Evolutionary conservation across 2,329 filamentous ascomycete genomes (phyloP), one percentile per base, ranked within the genome.

Genomic region (Hymenoscyphus fraxineus): DNA sequence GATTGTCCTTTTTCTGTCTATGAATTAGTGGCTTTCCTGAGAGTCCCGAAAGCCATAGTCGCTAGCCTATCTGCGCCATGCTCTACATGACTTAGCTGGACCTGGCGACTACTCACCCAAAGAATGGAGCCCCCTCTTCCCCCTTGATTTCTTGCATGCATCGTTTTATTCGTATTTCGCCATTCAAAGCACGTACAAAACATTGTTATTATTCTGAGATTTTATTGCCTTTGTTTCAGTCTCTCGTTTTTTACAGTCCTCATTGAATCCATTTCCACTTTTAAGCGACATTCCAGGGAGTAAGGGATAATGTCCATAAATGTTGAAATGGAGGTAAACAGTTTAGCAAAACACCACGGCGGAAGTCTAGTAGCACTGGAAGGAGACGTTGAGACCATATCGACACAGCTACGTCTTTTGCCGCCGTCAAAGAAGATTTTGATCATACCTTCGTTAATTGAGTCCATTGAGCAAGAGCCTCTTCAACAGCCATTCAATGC

Each of bases 291-390:
- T 51, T 10, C 41, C 41, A 6, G 16, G 6, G 41, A n/a, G n/a
- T 44, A 12, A 10, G n/a, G 22, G 22, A 12, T 19, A 51, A n/a
- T 22, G 10, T 51, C 44, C 10, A 19, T 51, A 1, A 19, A 19
- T 22, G n/a, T 22, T 51, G 22, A n/a, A 31, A 66, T 68, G 64
- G 22, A 60, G 31, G 15, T 51, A n/a, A n/a, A 51, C n/a, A 51
- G 7, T 22, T 22, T 51, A 22, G 44, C 44, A 51, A 22, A 60
- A 19, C 47, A 62, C 27, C 19, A 41, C 35, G 55, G 56, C 47
- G 85, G 85, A 58, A 83, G 80, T 71, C 75, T 88, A 61, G 79
- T 89, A 61, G 84, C 85, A 66, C 81, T 89, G 63, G 86, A 88
- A 71, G 86, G 86, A 6, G 79, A 83, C 39, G 70, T 75, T 31